phyloP scores from a whole-genome alignment of 192 early-diverging fungal species.

The Diversispora epigaea region DNA sequence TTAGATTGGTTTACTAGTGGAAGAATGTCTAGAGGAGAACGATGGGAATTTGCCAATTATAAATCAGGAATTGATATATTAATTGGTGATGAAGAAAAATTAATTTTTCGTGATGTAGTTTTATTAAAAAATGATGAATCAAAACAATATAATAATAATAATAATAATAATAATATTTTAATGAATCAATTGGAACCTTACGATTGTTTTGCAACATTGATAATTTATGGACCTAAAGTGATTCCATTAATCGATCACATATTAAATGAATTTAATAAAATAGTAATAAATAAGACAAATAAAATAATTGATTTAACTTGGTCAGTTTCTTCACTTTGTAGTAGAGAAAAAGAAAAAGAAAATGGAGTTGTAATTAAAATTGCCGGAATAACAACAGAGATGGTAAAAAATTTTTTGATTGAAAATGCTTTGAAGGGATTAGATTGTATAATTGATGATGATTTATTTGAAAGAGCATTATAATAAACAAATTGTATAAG shows the following conservation, averaged over 20 bases:
- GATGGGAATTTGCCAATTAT: slow-evolving; percentile 65
- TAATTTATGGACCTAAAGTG: slow-evolving; percentile 48
- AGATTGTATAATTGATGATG: slow-evolving; percentile 24
- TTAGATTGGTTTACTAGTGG: slow-evolving; percentile 88
- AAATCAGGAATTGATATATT: slow-evolving; percentile 41
- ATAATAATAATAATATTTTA: slow-evolving; percentile 37
- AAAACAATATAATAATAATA: slow-evolving; percentile 33
- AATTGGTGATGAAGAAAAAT: slow-evolving; percentile 17
- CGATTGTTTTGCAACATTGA: slow-evolving; percentile 60
- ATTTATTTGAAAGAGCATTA: slow-evolving; percentile 27
- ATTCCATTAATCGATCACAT: background rate
- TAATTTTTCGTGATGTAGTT: slow-evolving; percentile 52
- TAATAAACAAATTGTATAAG: background rate
- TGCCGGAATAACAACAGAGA: slow-evolving; percentile 31
- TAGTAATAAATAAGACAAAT: slow-evolving; percentile 16
- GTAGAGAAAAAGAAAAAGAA: background rate
- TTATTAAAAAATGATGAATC: slow-evolving; percentile 51
- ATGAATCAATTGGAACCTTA: slow-evolving; percentile 48
- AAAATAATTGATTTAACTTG: slow-evolving; percentile 25
- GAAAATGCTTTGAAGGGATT: slow-evolving; percentile 7
- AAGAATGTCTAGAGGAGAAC: slow-evolving; percentile 67
- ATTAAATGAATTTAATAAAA: slow-evolving; percentile 30
- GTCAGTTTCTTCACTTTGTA: slow-evolving; percentile 13
- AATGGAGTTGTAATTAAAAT: slow-evolving; percentile 27
- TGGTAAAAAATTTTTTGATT: slow-evolving; percentile 32